Evolutionary conservation across 805 yeast genomes (phyloP).

Genomic region (Wickerhamomyces mucosus): DNA sequence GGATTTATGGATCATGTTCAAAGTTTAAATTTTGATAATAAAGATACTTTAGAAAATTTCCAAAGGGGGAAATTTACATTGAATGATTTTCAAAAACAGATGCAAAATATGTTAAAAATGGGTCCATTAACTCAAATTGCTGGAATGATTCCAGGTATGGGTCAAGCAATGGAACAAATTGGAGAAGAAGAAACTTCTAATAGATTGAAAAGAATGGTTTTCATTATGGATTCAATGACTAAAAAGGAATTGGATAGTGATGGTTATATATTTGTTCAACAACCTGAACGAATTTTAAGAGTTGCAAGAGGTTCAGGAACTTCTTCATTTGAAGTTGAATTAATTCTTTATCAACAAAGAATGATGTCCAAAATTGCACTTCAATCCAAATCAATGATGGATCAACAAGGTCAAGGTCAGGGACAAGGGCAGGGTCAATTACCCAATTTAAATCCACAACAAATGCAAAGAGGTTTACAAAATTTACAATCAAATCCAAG

Average conservation of each 20-base stretch:
- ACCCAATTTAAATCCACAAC: conserved; percentile 15
- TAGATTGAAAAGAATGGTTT: conserved; percentile 79
- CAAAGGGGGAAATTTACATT: conserved; percentile 93
- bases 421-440: conserved; percentile 36
- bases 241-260: conserved; percentile 83
- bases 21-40: conserved; percentile 77
- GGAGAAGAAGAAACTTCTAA: conserved; percentile 90
- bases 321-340: conserved; percentile 84
- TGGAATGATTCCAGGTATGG: conserved; percentile 88
- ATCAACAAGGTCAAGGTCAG: conserved; percentile 33
- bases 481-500: conserved; percentile 63
- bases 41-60: conserved; percentile 83
- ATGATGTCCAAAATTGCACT: conserved; percentile 94
- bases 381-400: conserved; percentile 45
- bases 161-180: conserved; percentile 75
- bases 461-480: conserved; percentile 45
- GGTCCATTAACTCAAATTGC: conserved; percentile 94
- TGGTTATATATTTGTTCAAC: conserved; percentile 67
- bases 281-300: conserved; percentile 80
- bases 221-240: conserved; percentile 93
- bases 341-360: conserved; percentile 81
- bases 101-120: conserved; percentile 93
- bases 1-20: conserved; percentile 91
- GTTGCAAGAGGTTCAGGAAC: conserved; percentile 96
- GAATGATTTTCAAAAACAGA: conserved; percentile 85